Evolutionary conservation across 1,284 basidiomycete genomes (phyloP), one percentile per base, ranked within the genome.

Genomic region (Stereum hirsutum): DNA sequence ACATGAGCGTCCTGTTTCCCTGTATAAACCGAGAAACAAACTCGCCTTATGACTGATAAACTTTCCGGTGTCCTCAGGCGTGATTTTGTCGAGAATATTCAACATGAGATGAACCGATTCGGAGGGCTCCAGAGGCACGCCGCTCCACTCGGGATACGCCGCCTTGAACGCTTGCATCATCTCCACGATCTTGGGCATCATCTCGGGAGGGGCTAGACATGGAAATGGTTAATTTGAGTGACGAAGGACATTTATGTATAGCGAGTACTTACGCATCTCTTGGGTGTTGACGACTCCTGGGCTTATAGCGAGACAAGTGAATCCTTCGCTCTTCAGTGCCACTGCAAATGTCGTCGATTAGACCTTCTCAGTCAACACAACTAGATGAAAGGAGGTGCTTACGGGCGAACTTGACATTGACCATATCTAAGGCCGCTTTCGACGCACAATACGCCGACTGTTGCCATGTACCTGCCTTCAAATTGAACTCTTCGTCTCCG

Each of bases 381-480:
- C 35, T 14, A 36, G 17, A 21, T n/a, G n/a, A n/a, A n/a, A n/a
- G n/a, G n/a, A n/a, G n/a, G 38, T 28, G 20, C 38, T 57, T 49
- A 7, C 50, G 52, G 2, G 68, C 64, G 47, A 61, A 69, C 46
- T 69, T 64, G 19, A 56, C 61, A 15, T 60, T 52, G 28, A 54
- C 61, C 54, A 68, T 58, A 49, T 70, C 67, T 14, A 64, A 30
- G 3, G 60, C 66, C 2, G 62, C 61, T 48, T 67, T 68, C 36
- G 61, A 57, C 23, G 65, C 52, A 27, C 53, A 42, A 50, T 69
- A 69, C 11, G 63, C 53, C 5, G 49, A 45, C 17, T 38, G 15
- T 20, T 15, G 35, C 1, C 42, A n/a, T 12, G 50, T 42, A 23
- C 49, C 52, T 24, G 41, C 26, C 4, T n/a, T 23, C 6, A 56